Percentiles rank a stretch among this genome's conserved stretches.
phyloP scores from a whole-genome alignment of 768 basidiomycete genomes.

The Amanita fuliginea region DNA sequence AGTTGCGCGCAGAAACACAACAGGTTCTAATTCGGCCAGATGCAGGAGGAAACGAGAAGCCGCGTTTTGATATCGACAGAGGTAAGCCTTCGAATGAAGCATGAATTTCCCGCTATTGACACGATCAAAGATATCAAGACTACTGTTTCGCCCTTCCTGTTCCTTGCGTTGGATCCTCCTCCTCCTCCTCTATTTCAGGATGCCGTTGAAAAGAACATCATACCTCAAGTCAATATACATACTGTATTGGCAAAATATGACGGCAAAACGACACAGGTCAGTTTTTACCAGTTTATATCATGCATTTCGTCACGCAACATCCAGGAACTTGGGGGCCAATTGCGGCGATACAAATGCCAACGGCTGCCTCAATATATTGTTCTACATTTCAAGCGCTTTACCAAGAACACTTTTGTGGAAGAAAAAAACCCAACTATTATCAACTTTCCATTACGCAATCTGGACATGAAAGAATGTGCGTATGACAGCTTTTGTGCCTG shows the following conservation, averaged over 20 bases:
- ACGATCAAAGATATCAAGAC: conserved; percentile 67
- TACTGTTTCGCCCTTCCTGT: conserved; percentile 82
- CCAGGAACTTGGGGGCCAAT: conserved; percentile 75
- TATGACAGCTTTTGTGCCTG: conserved; percentile 13
- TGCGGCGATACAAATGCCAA: conserved; percentile 87
- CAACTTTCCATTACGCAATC: conserved; percentile 88
- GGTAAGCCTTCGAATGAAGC: conserved; percentile 36
- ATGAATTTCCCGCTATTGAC: conserved; percentile 6
- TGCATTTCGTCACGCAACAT: conserved; percentile 7
- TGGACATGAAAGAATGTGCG: conserved; percentile 90
- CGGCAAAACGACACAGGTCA: conserved; percentile 78
- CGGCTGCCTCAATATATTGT: conserved; percentile 87
- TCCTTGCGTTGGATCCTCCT: conserved; percentile 91
- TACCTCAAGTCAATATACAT: conserved; percentile 91
- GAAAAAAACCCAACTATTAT: conserved; percentile 99
- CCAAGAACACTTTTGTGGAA: conserved; percentile 92
- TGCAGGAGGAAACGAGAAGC: conserved; percentile 64
- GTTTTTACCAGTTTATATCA: conserved; percentile 5
- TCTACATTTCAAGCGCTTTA: conserved; percentile 92
- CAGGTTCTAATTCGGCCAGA: conserved; percentile 82
- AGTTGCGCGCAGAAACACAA: conserved; percentile 87
- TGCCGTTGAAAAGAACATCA: conserved; percentile 93
- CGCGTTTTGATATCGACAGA: conserved; percentile 89
- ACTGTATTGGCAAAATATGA: conserved; percentile 91
- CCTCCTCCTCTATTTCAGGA: conserved; percentile 98